A percentile compares a stretch with the other conserved stretches of the same genome.
These are phyloP conservation scores for Mortierella hygrophila DNA, from an alignment of 192 early-diverging fungal genomes.

Conservation along the genomic window DNA sequence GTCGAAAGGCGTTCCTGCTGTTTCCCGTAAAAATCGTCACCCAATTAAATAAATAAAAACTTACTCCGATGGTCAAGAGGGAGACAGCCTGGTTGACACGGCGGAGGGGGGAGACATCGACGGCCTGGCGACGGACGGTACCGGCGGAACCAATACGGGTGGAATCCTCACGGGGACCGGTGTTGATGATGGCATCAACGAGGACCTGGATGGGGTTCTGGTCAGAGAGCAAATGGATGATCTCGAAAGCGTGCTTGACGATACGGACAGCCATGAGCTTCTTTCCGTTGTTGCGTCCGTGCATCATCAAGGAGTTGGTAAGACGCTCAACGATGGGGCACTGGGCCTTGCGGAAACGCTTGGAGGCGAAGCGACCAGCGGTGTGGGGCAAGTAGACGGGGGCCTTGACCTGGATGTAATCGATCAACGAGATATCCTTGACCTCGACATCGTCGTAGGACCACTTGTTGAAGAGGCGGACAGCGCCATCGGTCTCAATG, in stretches of 20 bases:
- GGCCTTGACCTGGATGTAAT: slow-evolving; percentile 94
- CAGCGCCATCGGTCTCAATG: slow-evolving; percentile 66
- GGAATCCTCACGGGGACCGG: slow-evolving; percentile 98
- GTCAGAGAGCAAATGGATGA: slow-evolving; percentile 98
- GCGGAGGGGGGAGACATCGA: slow-evolving; percentile 98
- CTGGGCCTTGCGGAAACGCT: slow-evolving; percentile 98
- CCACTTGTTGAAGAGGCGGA: slow-evolving; percentile 91
- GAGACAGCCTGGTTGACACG: slow-evolving; percentile 97
- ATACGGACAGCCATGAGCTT: slow-evolving; percentile 99
- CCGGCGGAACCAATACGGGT: slow-evolving; percentile 98
- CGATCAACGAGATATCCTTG: slow-evolving; percentile 89
- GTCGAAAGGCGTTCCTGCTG: background rate
- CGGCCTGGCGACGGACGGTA: slow-evolving; percentile 99
- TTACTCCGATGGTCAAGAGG: slow-evolving; percentile 93
- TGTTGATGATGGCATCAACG: slow-evolving; percentile 99
- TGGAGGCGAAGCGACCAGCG: slow-evolving; percentile 96
- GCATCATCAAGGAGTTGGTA: slow-evolving; percentile 99
- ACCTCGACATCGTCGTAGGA: slow-evolving; percentile 89
- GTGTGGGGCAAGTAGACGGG: slow-evolving; percentile 98
- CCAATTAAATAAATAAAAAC: slow-evolving; percentile 39
- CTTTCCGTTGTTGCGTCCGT: slow-evolving; percentile 99
- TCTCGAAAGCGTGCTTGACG: slow-evolving; percentile 99
- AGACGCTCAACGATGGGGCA: slow-evolving; percentile 99
- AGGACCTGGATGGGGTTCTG: slow-evolving; percentile 98
- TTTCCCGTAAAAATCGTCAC: background rate